Base-by-base conservation (phyloP, 768 basidiomycete species). In the Calocera viscosa region DNA sequence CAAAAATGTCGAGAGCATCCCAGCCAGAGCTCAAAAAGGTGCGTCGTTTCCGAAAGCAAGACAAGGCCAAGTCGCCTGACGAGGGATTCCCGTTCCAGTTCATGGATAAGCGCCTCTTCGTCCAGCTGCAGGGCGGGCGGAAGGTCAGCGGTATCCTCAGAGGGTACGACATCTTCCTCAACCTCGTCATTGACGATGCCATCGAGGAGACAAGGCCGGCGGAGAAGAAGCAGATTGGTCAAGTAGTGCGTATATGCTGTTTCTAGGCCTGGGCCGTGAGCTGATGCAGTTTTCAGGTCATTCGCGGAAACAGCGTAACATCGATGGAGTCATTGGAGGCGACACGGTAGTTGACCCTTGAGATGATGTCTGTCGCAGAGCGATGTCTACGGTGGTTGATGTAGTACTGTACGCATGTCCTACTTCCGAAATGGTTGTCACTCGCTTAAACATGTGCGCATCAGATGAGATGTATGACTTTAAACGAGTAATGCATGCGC, bases 11-110 rank as follows among this genome's bases (percentile, higher is more conserved):
- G 43, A 92, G 93, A 81, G 90, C 92, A 72, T 91, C 93, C 49
- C 92, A 96, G 77, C 95, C 95, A 68, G 95, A 98, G 76, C 83
- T 98, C 68, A 98, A 96, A 84, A 98, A 95, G 87, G 95, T 94
- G n/a, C n/a, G 70, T 67, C 64, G 34, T 64, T 64, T 64, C 12
- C 64, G 39, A 43, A 64, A 64, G 1, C 30, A 67, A 65, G 47
- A 41, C 47, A 65, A 34, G 24, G 28, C 11, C 65, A 1, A 63
- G 10, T 12, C 65, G 67, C 38, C 71, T 66, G 10, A 40, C n/a
- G 11, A 47, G 41, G 40, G 47, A 53, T 68, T 43, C 34, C 38
- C 34, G 26, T 19, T 34, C 49, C 76, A 98, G 91, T 99, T 96
- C 75, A 98, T 99, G 94, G 96, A 99, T 84, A 95, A 97, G 81